Percentiles rank a stretch among this genome's conserved stretches.
phyloP scores from a whole-genome alignment of 208 protist genomes.

The Leishmania major region DNA sequence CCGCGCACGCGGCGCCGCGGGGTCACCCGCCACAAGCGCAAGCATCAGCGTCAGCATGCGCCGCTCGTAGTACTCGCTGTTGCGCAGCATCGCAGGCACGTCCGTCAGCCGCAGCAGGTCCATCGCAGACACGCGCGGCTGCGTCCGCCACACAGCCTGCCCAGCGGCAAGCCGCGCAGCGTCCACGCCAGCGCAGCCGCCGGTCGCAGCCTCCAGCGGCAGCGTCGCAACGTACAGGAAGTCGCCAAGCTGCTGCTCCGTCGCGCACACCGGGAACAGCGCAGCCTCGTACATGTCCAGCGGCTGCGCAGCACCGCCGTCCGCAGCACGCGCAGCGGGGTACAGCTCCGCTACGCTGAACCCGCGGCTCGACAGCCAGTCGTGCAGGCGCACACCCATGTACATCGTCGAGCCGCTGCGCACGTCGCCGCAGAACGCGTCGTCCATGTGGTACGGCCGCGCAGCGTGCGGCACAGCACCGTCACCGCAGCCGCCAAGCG shows the following conservation, averaged over 20 bases:
- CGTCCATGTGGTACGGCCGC: conserved; percentile 49
- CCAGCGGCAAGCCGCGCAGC: conserved; percentile 17
- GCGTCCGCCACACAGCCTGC: conserved; percentile 32
- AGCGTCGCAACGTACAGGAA: conserved; percentile 33
- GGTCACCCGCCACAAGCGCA: conserved; percentile 14
- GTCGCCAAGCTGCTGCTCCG: conserved; percentile 31
- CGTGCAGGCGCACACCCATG: conserved; percentile 29
- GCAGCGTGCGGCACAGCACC: conserved; percentile 19
- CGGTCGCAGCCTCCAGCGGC: conserved; percentile 2
- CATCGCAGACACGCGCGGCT: conserved; percentile 44
- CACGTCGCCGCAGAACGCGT: conserved; percentile 39
- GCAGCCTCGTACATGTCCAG: conserved; percentile 38
- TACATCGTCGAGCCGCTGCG: conserved; percentile 28
- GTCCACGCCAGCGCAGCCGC: conserved; percentile 7
- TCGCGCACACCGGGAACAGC: conserved; percentile 44
- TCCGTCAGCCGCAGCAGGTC: conserved; percentile 40
- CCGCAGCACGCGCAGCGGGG: not conserved
- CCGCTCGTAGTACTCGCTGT: conserved; percentile 39
- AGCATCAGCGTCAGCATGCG: conserved; percentile 35
- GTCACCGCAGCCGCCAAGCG: not conserved
- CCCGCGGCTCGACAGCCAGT: conserved; percentile 35
- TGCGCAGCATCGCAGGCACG: conserved; percentile 21
- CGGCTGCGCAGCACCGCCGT: not conserved
- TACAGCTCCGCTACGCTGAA: conserved; percentile 30
- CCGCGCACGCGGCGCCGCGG: not conserved